These are phyloP conservation scores for Schizochytrium sp. DNA, from an alignment of 108 stramenopile genomes.

Conservation along the genomic window DNA sequence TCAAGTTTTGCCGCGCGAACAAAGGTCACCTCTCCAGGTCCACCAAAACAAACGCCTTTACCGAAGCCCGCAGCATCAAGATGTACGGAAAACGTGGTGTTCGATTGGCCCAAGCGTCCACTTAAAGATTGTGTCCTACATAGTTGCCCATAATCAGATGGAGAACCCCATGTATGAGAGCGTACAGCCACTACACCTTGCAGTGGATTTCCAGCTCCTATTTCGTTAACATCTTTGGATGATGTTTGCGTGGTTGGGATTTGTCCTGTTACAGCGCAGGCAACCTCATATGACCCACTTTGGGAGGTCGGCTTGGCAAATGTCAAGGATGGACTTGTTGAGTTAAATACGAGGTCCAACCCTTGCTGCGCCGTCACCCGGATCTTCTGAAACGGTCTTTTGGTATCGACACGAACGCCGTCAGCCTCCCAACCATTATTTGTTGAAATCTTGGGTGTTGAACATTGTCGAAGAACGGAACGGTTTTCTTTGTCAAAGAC, in stretches of 20 bases:
- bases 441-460: not conserved
- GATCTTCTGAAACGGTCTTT: conserved; percentile 38
- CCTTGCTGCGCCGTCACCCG: not conserved
- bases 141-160: not conserved
- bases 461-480: not conserved
- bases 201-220: not conserved
- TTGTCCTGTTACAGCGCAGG: not conserved
- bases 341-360: not conserved
- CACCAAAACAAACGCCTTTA: not conserved
- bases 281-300: not conserved
- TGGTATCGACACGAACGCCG: not conserved
- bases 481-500: not conserved
- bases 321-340: not conserved
- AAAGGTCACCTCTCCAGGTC: not conserved
- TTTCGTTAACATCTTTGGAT: not conserved
- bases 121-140: not conserved
- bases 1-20: not conserved
- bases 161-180: not conserved
- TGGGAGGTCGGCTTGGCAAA: not conserved
- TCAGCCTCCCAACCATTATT: conserved; percentile 54
- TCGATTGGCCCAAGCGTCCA: not conserved
- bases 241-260: no score
- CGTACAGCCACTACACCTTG: not conserved
- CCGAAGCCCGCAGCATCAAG: not conserved
- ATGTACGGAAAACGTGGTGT: not conserved